Conservation (phyloP, 2,329 filamentous ascomycete species). For the Aspergillus sp. region DNA sequence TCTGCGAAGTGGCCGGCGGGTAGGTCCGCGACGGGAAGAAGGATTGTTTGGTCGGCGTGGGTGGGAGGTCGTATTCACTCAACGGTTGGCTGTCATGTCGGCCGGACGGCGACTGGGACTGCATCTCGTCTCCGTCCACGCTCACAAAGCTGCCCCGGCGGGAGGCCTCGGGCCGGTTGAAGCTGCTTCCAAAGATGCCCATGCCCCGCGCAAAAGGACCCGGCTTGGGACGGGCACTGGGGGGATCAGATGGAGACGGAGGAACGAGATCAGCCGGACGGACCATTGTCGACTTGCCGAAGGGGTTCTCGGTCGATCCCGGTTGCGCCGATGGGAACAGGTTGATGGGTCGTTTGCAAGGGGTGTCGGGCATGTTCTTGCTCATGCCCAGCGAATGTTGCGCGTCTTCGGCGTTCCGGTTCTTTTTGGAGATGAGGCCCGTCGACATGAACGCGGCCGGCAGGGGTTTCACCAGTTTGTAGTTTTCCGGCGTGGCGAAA, state of each 20-base stretch:
- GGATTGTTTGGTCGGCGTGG: conserved; percentile 78
- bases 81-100: conserved; percentile 56
- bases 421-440: conserved; percentile 91
- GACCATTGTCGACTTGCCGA: conserved; percentile 61
- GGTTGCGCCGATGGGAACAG: conserved; percentile 64
- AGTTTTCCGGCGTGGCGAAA: conserved; percentile 73
- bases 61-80: conserved; percentile 74
- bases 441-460: conserved; percentile 91
- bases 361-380: conserved; percentile 85
- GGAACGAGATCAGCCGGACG: conserved; percentile 74
- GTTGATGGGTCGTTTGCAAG: conserved; percentile 81
- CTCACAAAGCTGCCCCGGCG: conserved; percentile 73
- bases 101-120: conserved; percentile 56
- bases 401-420: conserved; percentile 72
- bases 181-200: conserved; percentile 61
- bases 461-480: conserved; percentile 73
- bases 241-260: conserved; percentile 75
- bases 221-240: conserved; percentile 60
- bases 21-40: conserved; percentile 39
- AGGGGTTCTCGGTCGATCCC: conserved; percentile 56
- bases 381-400: conserved; percentile 50
- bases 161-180: conserved; percentile 48
- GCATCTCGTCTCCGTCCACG: conserved; percentile 73
- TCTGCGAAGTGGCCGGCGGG: conserved; percentile 32
- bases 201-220: conserved; percentile 66